phyloP scores from a whole-genome alignment of 345 rosid genomes.

The Sisymbrium irio region DNA sequence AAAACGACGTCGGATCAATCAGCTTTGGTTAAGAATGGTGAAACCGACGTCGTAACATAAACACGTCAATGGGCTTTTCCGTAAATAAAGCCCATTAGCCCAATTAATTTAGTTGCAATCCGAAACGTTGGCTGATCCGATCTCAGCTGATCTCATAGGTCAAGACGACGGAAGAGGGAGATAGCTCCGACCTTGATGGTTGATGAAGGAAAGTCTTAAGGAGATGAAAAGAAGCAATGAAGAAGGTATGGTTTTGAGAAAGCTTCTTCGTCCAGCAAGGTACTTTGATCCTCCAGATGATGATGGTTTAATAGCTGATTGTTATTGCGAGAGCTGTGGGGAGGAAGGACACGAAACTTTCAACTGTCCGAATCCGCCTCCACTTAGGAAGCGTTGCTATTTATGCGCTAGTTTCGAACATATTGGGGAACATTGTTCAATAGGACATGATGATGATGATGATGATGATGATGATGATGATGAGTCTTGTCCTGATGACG shows the following conservation, averaged over 20 bases:
- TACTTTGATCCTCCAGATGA: background rate
- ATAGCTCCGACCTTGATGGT: too few relatives aligned
- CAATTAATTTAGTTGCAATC: too few relatives aligned
- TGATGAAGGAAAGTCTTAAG: too few relatives aligned
- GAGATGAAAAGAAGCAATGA: background rate
- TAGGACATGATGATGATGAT: slow-evolving; percentile 60
- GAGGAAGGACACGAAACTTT: background rate
- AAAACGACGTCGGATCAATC: too few relatives aligned
- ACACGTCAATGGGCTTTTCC: too few relatives aligned
- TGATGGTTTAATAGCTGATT: too few relatives aligned
- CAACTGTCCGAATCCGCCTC: slow-evolving; percentile 1
- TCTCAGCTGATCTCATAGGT: too few relatives aligned
- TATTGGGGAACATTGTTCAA: slow-evolving; percentile 60
- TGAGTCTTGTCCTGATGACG: slow-evolving; percentile 36
- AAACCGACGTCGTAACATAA: too few relatives aligned
- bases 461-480: slow-evolving; percentile 59
- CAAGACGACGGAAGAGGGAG: too few relatives aligned
- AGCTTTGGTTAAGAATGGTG: too few relatives aligned
- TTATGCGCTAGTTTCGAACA: slow-evolving; percentile 87
- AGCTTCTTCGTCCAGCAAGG: background rate
- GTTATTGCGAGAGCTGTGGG: background rate
- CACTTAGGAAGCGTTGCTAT: slow-evolving; percentile 62
- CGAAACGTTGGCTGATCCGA: too few relatives aligned
- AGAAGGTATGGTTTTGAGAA: background rate
- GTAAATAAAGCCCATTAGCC: too few relatives aligned